Conservation (phyloP, 2,329 filamentous ascomycete species). For the Cladophialophora carrionii region DNA sequence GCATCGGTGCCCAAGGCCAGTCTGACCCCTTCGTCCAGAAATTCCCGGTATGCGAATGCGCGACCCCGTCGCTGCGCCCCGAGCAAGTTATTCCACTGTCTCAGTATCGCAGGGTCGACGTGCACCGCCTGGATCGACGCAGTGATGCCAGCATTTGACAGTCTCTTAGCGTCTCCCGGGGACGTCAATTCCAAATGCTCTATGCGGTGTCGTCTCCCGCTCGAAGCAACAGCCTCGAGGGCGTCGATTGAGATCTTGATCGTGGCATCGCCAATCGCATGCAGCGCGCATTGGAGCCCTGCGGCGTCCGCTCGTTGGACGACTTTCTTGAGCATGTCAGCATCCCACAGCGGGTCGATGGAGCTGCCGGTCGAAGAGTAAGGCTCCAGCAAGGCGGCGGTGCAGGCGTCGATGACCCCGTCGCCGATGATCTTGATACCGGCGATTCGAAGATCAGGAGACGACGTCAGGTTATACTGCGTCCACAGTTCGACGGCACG, state of each 20-base stretch:
- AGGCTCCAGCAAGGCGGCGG: conserved; percentile 53
- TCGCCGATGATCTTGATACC: conserved; percentile 58
- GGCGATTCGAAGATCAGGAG: conserved; percentile 50
- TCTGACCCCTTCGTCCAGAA: conserved; percentile 51
- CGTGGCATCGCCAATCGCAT: conserved; percentile 57
- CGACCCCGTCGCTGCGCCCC: conserved; percentile 52
- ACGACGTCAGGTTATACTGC: conserved; percentile 47
- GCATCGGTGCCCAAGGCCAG: conserved; percentile 55
- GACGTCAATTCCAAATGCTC: conserved; percentile 57
- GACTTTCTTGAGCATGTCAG: conserved; percentile 48
- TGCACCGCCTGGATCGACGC: conserved; percentile 48
- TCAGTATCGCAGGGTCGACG: conserved; percentile 51
- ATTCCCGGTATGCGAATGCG: conserved; percentile 57
- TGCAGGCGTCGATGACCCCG: conserved; percentile 57
- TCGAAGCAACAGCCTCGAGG: conserved; percentile 47
- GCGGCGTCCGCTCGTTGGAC: conserved; percentile 50
- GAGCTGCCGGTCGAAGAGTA: conserved; percentile 49
- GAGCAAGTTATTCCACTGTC: conserved; percentile 53
- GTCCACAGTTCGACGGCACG: conserved; percentile 50
- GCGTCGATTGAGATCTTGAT: conserved; percentile 53
- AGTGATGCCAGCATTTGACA: conserved; percentile 53
- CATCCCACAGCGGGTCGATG: conserved; percentile 54
- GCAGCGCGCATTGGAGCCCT: conserved; percentile 55
- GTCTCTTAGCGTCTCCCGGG: conserved; percentile 52
- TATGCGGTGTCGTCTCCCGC: conserved; percentile 53